Evolutionary conservation across 441 rosid genomes (phyloP).

Genomic region (Eruca vesicaria): DNA sequence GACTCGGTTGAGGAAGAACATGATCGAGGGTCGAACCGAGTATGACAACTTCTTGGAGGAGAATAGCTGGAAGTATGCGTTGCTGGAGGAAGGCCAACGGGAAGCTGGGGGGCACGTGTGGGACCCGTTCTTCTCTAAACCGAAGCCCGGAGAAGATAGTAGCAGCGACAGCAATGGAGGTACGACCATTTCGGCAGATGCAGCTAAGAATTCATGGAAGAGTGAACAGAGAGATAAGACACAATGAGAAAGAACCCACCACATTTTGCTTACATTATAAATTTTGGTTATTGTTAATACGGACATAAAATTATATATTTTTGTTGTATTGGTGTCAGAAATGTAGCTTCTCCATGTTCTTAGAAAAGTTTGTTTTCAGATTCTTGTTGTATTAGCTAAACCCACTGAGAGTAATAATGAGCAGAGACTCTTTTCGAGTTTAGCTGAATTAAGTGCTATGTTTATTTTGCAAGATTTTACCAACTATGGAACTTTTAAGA

Average conservation of each 20-base stretch:
- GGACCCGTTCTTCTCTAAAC: slow-evolving; percentile 99
- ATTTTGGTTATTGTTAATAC: slow-evolving; percentile 23
- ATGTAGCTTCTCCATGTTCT: slow-evolving; percentile 25
- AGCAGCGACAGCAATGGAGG: slow-evolving; percentile 35
- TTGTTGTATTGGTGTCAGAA: slow-evolving; percentile 17
- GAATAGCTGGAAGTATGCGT: slow-evolving; percentile 91
- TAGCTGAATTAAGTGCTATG: background rate
- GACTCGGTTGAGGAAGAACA: slow-evolving; percentile 78
- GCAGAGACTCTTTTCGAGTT: background rate
- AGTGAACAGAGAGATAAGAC: slow-evolving; percentile 77
- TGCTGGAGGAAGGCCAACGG: slow-evolving; percentile 84
- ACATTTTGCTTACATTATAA: slow-evolving; percentile 18
- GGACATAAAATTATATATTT: slow-evolving; percentile 7
- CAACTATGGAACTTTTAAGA: no score
- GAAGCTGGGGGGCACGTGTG: slow-evolving; percentile 86
- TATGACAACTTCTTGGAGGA: slow-evolving; percentile 90
- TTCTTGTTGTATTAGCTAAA: slow-evolving; percentile 13
- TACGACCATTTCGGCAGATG: slow-evolving; percentile 65
- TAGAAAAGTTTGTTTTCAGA: slow-evolving; percentile 22
- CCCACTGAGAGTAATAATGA: slow-evolving; percentile 20
- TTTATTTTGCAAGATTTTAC: background rate
- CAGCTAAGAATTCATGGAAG: slow-evolving; percentile 90
- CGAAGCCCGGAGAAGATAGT: slow-evolving; percentile 57
- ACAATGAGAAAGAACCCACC: background rate
- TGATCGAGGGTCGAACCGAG: slow-evolving; percentile 69